phyloP scores from a whole-genome alignment of 306 rosid species.

The Prunus mongolica region DNA sequence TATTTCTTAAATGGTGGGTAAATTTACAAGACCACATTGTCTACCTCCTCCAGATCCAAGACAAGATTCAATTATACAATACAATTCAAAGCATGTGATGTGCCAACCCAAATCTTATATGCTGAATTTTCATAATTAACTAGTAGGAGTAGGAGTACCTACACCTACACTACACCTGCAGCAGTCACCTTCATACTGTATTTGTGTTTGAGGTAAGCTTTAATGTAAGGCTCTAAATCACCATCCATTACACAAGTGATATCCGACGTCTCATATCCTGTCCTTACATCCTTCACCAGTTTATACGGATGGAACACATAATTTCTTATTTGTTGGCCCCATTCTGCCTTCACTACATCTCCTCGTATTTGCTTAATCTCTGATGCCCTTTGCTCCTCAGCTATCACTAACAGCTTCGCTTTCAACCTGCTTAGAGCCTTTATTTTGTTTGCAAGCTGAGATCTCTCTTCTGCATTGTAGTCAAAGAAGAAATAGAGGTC shows the following conservation, averaged over 20 bases:
- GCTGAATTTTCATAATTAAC: too few relatives aligned
- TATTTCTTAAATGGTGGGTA: too few relatives aligned
- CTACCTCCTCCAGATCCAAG: too few relatives aligned
- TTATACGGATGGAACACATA: conserved; percentile 96
- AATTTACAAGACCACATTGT: too few relatives aligned
- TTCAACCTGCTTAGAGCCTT: conserved; percentile 85
- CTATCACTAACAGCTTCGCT: conserved; percentile 84
- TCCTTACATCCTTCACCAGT: conserved; percentile 89
- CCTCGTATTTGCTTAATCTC: conserved; percentile 95
- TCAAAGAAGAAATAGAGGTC: not conserved
- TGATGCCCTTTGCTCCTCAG: conserved; percentile 82
- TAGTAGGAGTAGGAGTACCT: not conserved
- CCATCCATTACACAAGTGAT: conserved; percentile 88
- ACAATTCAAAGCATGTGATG: too few relatives aligned
- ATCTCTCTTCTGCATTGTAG: conserved; percentile 79
- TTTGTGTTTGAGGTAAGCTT: conserved; percentile 79
- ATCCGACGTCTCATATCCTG: conserved; percentile 75
- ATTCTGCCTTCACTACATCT: conserved; percentile 89
- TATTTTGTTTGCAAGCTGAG: conserved; percentile 81
- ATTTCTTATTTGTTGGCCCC: conserved; percentile 98
- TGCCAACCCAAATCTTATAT: too few relatives aligned
- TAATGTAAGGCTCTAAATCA: conserved; percentile 81
- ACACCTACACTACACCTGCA: conserved; percentile 5
- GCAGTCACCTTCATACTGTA: conserved; percentile 47
- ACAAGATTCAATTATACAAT: too few relatives aligned